These are phyloP conservation scores for Apiospora arundinis DNA, from an alignment of 2,329 filamentous ascomycete species.

Conservation along the genomic window DNA sequence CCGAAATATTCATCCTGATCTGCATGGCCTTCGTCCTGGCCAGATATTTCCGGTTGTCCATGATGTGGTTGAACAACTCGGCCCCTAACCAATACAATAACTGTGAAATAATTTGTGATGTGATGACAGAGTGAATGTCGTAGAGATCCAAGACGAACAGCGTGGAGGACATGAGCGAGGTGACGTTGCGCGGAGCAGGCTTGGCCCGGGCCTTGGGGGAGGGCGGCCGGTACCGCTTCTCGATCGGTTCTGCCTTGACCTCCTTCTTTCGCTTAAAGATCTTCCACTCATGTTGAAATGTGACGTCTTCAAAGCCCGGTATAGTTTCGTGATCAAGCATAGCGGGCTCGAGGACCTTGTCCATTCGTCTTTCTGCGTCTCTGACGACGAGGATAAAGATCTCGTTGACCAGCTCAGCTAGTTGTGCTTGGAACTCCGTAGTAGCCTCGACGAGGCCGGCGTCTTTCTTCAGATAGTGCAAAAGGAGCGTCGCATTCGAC, in stretches of 20 bases:
- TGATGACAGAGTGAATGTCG: slow-evolving; percentile 97
- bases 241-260: slow-evolving; percentile 85
- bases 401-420: slow-evolving; percentile 94
- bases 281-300: slow-evolving; percentile 99
- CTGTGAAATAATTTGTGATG: slow-evolving; percentile 87
- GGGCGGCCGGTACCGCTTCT: slow-evolving; percentile 90
- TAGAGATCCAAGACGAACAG: slow-evolving; percentile 98
- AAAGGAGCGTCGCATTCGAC: slow-evolving; percentile 91
- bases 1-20: slow-evolving; percentile 98
- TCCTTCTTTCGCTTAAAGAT: slow-evolving; percentile 92
- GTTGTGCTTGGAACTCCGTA: slow-evolving; percentile 86
- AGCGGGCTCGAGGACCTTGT: slow-evolving; percentile 90
- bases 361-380: slow-evolving; percentile 92
- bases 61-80: slow-evolving; percentile 96
- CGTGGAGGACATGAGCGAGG: slow-evolving; percentile 91
- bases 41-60: slow-evolving; percentile 93
- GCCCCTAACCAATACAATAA: slow-evolving; percentile 95
- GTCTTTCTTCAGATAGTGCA: slow-evolving; percentile 98
- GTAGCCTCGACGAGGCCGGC: slow-evolving; percentile 80
- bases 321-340: slow-evolving; percentile 99
- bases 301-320: slow-evolving; percentile 93
- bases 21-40: slow-evolving; percentile 99
- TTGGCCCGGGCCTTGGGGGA: slow-evolving; percentile 93
- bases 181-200: slow-evolving; percentile 91
- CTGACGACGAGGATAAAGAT: slow-evolving; percentile 98